phyloP scores from a whole-genome alignment of 495 filamentous ascomycete genomes.

The Penicillium coprophilum region DNA sequence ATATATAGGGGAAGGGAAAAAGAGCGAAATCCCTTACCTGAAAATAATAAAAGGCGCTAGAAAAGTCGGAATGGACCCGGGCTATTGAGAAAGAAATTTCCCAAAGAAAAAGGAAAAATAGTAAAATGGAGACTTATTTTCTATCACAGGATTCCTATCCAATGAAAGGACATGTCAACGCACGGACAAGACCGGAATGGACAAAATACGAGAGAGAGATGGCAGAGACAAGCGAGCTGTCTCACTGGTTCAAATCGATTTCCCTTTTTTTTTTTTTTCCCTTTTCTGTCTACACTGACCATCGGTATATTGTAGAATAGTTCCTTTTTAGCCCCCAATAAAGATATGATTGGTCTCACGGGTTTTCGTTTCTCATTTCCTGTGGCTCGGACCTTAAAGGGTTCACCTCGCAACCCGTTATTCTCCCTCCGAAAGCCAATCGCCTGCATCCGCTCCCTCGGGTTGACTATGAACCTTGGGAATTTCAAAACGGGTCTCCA shows the following conservation, averaged over 20 bases:
- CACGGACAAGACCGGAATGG: constrained; percentile 26
- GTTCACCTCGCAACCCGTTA: neutral
- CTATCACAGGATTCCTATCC: constrained; percentile 18
- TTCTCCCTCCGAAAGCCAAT: constrained; percentile 8
- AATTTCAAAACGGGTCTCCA: constrained; percentile 2
- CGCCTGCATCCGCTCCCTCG: constrained; percentile 12
- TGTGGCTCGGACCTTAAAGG: constrained; percentile 4
- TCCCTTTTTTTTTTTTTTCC: constrained; percentile 2
- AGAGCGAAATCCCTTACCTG: constrained; percentile 18
- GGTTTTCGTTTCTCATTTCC: neutral
- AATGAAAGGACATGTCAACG: constrained; percentile 14
- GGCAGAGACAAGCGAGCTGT: constrained; percentile 30
- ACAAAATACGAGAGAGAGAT: constrained; percentile 24
- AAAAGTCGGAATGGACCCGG: constrained; percentile 8
- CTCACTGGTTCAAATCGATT: no score
- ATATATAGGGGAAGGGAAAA: no score
- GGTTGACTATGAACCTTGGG: neutral
- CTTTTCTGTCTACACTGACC: neutral
- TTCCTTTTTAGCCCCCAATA: constrained; percentile 14
- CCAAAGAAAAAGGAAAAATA: neutral
- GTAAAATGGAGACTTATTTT: constrained; percentile 4
- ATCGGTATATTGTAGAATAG: neutral
- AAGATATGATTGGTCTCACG: constrained; percentile 5
- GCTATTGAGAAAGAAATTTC: constrained; percentile 1
- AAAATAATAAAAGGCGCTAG: constrained; percentile 13